A percentile compares a stretch with the other conserved stretches of the same genome.
These are phyloP conservation scores for Alternaria sp. DNA, from an alignment of 2,329 filamentous ascomycete species.

Conservation along the genomic window DNA sequence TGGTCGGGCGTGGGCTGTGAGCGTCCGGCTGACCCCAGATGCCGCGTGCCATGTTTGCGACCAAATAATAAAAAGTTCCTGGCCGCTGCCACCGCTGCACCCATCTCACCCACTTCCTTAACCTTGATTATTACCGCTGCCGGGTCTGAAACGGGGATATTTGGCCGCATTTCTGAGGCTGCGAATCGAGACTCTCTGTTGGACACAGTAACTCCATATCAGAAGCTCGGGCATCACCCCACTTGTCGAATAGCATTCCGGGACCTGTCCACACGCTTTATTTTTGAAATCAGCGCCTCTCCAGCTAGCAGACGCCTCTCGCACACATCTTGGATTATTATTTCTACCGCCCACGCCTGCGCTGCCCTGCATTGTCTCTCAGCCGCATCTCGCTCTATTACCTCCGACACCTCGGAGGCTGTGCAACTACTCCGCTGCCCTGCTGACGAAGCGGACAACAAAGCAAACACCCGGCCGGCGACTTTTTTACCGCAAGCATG, in stretches of 20 bases:
- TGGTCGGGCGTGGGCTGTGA: slow-evolving; percentile 19
- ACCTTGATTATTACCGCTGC: not conserved
- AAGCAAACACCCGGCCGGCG: slow-evolving; percentile 18
- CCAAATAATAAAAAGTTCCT: slow-evolving; percentile 28
- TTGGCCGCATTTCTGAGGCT: slow-evolving; percentile 20
- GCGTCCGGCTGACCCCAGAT: slow-evolving; percentile 28
- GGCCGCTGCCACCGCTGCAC: slow-evolving; percentile 15
- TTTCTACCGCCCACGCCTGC: slow-evolving; percentile 14
- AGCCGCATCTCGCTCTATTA: slow-evolving; percentile 26
- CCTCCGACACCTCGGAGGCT: slow-evolving; percentile 25
- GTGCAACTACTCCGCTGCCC: slow-evolving; percentile 25
- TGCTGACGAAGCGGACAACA: slow-evolving; percentile 21
- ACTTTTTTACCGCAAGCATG: slow-evolving; percentile 32
- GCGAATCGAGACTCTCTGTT: slow-evolving; percentile 18
- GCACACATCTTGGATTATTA: slow-evolving; percentile 18
- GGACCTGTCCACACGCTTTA: slow-evolving; percentile 30
- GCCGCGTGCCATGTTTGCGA: slow-evolving; percentile 31
- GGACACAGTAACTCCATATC: slow-evolving; percentile 27
- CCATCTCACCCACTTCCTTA: slow-evolving; percentile 10
- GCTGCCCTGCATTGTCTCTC: slow-evolving; percentile 26
- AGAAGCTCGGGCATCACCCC: slow-evolving; percentile 26
- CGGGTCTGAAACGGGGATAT: slow-evolving; percentile 17
- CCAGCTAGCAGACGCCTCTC: slow-evolving; percentile 15
- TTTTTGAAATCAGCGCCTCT: slow-evolving; percentile 20
- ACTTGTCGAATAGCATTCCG: slow-evolving; percentile 33